Base-by-base conservation (phyloP, 352 stramenopile species). In the Globisporangium iwayamae region DNA sequence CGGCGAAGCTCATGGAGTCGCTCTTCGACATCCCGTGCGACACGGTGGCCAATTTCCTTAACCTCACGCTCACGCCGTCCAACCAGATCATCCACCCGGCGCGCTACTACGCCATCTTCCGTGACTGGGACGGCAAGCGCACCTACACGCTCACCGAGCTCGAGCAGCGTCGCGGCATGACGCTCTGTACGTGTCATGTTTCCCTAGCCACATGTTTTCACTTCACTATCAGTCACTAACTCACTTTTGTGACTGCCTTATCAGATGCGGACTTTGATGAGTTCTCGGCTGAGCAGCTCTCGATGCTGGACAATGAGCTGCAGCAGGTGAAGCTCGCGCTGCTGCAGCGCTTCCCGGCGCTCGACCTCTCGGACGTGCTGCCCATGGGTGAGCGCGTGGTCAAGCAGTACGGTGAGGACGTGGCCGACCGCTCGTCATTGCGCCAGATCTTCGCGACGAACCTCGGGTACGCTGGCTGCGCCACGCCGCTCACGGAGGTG, bases 61-160 rank as follows among this genome's bases (percentile, higher is more conserved):
- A 96, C 69, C 73, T 97, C 48, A 97, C 91, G 74, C 87, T 97
- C 52, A 97, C 91, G 62, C 90, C 91, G 58, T 96, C 87, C 54
- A 97, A 97, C 79, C 91, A 97, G 75, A 97, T 97, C 73, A 95
- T 97, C 71, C 91, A 97, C 68, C 91, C 91, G 53, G 90, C 89
- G 54, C 85, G 91, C 48, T 97, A 97, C 83, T 96, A 92, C 73
- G 87, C 84, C 28, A 97, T 97, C 62, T 97, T 97, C 74, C 83
- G 87, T 53, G 91, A 97, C 77, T 97, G 88, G 89, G 90, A 97
- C 67, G 91, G 90, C 71, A 83, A 91, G 71, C 82, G 81, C 62
- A 96, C 81, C 25, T 97, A 97, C 73, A 79, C 83, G 13, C 70
- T 73, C 60, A 75, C 79, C 22, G 87, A 97, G 70, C 83, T 97